phyloP scores from a whole-genome alignment of 495 filamentous ascomycete genomes.

The Filosporella fistucella region DNA sequence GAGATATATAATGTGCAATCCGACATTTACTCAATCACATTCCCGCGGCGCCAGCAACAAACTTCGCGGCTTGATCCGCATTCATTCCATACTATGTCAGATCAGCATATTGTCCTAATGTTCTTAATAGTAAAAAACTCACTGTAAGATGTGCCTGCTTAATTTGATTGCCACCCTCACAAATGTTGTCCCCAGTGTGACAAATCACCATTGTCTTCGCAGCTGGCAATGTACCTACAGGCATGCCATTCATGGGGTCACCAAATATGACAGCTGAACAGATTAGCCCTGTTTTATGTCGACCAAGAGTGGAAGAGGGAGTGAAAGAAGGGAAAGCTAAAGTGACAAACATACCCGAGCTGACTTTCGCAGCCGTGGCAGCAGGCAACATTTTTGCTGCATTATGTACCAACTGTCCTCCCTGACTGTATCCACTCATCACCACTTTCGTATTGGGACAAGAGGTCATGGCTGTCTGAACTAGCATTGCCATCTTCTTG shows the following conservation, averaged over 20 bases:
- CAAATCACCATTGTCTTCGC: constrained; percentile 15
- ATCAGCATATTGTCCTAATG: neutral
- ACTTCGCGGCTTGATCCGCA: neutral
- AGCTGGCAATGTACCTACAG: constrained; percentile 19
- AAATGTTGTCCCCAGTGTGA: neutral
- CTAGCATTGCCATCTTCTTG: constrained; percentile 22
- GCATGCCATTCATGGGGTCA: constrained; percentile 26
- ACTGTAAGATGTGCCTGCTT: too few relatives aligned
- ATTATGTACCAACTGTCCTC: constrained; percentile 28
- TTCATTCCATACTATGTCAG: neutral
- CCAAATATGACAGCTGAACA: neutral
- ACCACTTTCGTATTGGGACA: constrained; percentile 29
- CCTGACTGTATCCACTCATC: constrained; percentile 26
- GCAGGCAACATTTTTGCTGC: constrained; percentile 21
- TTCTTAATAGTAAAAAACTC: too few relatives aligned
- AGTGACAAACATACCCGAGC: constrained; percentile 10
- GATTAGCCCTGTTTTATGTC: too few relatives aligned
- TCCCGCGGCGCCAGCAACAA: constrained; percentile 1
- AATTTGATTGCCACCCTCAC: too few relatives aligned
- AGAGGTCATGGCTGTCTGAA: constrained; percentile 4
- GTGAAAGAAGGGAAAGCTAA: neutral
- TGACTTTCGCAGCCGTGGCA: constrained; percentile 7
- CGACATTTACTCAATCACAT: too few relatives aligned
- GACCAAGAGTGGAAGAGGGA: neutral
- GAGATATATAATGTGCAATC: too few relatives aligned